These are phyloP conservation scores for Pisolithus tinctorius DNA, from an alignment of 768 basidiomycete species.

Conservation along the genomic window DNA sequence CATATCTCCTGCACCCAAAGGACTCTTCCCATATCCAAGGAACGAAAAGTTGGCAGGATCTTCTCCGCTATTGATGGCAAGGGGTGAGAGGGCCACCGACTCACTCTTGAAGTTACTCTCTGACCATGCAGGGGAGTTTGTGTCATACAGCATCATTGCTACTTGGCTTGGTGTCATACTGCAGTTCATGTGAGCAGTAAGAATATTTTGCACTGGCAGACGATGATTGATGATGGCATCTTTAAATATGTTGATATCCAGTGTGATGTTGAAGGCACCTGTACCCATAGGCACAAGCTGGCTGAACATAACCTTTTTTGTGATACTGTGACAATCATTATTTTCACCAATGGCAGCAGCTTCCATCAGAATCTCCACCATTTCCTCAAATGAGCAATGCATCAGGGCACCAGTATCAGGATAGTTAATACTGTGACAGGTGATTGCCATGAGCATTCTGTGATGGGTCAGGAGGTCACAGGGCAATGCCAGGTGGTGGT, in stretches of 20 bases:
- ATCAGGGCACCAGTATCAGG: constrained; percentile 97
- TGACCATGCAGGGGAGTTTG: no score
- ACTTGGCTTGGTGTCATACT: no score
- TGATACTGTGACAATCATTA: constrained; percentile 96
- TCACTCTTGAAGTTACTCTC: no score
- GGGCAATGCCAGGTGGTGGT: constrained; percentile 91
- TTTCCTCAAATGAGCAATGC: constrained; percentile 96
- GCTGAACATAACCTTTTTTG: constrained; percentile 97
- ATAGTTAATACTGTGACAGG: constrained; percentile 98
- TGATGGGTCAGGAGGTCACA: constrained; percentile 98
- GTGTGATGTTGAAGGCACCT: constrained; percentile 57
- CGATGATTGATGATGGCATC: constrained; percentile 92
- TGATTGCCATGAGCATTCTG: constrained; percentile 94
- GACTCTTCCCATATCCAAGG: no score
- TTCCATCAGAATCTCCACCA: no score
- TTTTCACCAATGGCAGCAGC: constrained; percentile 72
- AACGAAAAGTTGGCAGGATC: no score
- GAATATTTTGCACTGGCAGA: no score
- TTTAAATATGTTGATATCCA: constrained; percentile 98
- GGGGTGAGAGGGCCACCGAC: no score
- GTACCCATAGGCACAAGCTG: constrained; percentile 76
- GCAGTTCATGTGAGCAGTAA: no score
- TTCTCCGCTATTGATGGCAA: no score
- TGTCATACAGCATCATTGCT: no score
- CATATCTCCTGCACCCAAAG: no score